Base-by-base conservation (phyloP, 768 basidiomycete species). In the Trametes elegans region DNA sequence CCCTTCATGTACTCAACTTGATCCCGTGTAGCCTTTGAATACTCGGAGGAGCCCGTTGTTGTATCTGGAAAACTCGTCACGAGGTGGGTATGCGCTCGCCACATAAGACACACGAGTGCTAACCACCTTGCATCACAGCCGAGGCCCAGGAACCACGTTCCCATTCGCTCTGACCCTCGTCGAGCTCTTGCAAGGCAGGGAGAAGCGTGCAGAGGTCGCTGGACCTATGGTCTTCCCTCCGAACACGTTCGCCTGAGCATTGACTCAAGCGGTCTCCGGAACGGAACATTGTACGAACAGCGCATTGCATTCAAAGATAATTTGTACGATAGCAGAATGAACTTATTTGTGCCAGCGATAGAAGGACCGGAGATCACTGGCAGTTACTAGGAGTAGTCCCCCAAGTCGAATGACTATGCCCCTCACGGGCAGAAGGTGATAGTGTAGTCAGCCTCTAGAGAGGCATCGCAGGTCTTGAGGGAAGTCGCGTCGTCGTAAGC, bases 121-220 rank as follows among this genome's bases (percentile, higher is more conserved):
- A 38, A 49, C 51, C 21, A 46, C 21, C 6, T 58, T 57, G 49
- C 35, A n/a, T n/a, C 39, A 4, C 53, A 90, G 87, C 65, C 87
- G 87, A 28, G 88, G 88, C 3, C 88, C 87, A 62, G 87, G 90
- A 10, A 90, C 89, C 3, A 73, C 82, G 0, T 92, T 93, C 64
- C 82, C 83, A 2, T 92, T 93, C 59, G 87, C 87, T 2, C 73
- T 92, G 50, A 84, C 83, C n/a, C 69, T 93, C 29, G 83, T 90
- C 8, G 87, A 89, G 64, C 63, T 81, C 18, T 75, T 92, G 2
- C 84, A 82, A 56, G 90, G 90, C 4, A 59, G 72, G 13, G 78
- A 77, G 34, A 88, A 81, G 68, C 73, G 86, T 5, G 75, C 75
- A 18, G 81, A 88, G 59, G 79, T 91, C 7, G 69, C 73, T 7